These are phyloP conservation scores for Beauveria brongniartii DNA, from an alignment of 2,329 filamentous ascomycete species.

Conservation along the genomic window DNA sequence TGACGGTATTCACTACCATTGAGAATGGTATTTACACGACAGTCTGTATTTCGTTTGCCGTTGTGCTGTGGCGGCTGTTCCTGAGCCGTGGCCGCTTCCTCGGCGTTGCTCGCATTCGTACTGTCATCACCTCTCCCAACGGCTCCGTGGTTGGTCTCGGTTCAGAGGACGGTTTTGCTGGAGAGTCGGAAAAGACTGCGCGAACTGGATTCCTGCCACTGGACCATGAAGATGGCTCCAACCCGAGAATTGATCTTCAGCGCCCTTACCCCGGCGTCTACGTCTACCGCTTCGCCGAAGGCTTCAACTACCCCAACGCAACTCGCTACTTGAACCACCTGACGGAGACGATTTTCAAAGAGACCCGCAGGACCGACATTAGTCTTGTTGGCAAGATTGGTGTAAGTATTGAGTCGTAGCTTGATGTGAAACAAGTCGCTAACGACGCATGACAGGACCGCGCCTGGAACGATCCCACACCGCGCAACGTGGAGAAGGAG, in stretches of 20 bases:
- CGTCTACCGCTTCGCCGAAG: conserved; percentile 90
- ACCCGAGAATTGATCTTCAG: conserved; percentile 71
- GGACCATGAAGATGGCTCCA: conserved; percentile 81
- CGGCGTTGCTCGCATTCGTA: conserved; percentile 34
- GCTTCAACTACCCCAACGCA: conserved; percentile 94
- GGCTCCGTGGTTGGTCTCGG: conserved; percentile 10
- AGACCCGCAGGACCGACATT: conserved; percentile 37
- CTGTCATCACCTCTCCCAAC: conserved; percentile 9
- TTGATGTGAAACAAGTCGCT: background rate
- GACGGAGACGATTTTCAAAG: conserved; percentile 39
- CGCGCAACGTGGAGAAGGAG: conserved; percentile 24
- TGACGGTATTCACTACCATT: conserved; percentile 81
- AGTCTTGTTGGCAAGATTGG: conserved; percentile 37
- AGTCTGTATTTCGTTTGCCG: conserved; percentile 63
- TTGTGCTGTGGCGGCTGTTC: conserved; percentile 77
- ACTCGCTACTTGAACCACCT: conserved; percentile 81
- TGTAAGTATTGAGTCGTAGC: background rate
- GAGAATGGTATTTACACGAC: conserved; percentile 91
- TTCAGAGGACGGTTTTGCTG: conserved; percentile 35
- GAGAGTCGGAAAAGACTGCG: conserved; percentile 32
- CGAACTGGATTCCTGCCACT: conserved; percentile 84
- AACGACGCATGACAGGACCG: conserved; percentile 28
- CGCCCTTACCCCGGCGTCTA: conserved; percentile 86
- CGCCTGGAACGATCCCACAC: conserved; percentile 49
- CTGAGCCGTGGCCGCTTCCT: conserved; percentile 79